Base-by-base conservation (phyloP, 192 early-diverging fungal species). In the Mortierella claussenii region DNA sequence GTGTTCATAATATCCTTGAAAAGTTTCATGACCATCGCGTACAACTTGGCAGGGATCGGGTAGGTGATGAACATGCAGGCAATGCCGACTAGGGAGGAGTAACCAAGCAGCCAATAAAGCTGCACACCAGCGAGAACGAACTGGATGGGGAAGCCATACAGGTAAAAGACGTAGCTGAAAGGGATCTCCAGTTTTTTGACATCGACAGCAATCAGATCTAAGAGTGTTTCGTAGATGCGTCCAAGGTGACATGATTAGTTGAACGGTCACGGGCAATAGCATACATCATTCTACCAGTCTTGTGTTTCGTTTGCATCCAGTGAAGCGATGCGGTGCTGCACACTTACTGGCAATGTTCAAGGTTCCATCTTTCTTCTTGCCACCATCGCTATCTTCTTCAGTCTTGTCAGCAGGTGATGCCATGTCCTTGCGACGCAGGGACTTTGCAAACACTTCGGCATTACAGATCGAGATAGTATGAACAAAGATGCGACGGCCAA, bases 11-110 rank as follows among this genome's bases (percentile, higher is more conserved):
- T 82, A 5, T 79, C 51, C 62, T 71, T 89, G 81, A 81, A 88
- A 26, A 65, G 64, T 50, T 74, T 79, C 46, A 83, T 74, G 21
- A 86, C 61, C 49, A 84, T 83, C 53, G 74, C 59, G 37, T 85
- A 80, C 68, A 84, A 61, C 55, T 76, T 76, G 64, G 75, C 78
- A 40, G 85, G 78, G 50, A 91, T 45, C 55, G 91, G 91, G 32
- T 89, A 90, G 44, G 85, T 82, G 12, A 90, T 33, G 4, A 90
- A 65, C 27, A 95, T 89, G 32, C 90, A 80, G 0, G 79, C 68
- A 11, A 97, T 82, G 12, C 95, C 96, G 42, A 90, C 88, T n/a
- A 97, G 51, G 20, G 94, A 94, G 10, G 95, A 85, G 18, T 85
- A 79, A 20, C 97, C 97, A 49, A 98, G 81, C 32, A 98, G 79